phyloP scores from a whole-genome alignment of 768 basidiomycete genomes.

The Pholiota microspora region DNA sequence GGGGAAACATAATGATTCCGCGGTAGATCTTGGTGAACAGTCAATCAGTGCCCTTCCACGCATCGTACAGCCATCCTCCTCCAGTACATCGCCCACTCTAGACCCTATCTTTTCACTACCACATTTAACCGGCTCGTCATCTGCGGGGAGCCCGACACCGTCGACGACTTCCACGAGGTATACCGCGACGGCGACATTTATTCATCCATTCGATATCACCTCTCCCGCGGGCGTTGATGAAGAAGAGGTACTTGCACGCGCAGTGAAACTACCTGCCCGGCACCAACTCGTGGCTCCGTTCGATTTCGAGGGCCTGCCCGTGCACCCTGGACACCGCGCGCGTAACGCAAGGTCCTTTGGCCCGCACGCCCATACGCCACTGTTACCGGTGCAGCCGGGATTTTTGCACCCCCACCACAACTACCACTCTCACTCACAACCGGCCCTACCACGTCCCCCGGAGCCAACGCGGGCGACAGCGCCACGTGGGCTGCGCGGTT shows the following conservation, averaged over 20 bases:
- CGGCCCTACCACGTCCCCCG: not conserved
- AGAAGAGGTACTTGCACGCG: slow-evolving; percentile 22
- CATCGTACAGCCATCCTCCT: not conserved
- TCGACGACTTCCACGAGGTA: slow-evolving; percentile 18
- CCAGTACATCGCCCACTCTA: not conserved
- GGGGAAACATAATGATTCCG: not conserved
- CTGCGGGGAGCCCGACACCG: not conserved
- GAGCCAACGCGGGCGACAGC: not conserved
- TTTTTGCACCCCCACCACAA: not conserved
- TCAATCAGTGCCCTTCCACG: not conserved
- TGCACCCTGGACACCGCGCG: slow-evolving; percentile 12
- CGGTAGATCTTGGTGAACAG: not conserved
- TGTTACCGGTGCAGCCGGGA: not conserved
- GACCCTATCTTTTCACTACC: not conserved
- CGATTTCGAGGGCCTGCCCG: slow-evolving; percentile 52
- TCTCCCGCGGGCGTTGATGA: slow-evolving; percentile 19
- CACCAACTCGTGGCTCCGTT: slow-evolving; percentile 41
- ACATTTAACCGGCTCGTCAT: too few species aligned
- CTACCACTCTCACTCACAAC: not conserved
- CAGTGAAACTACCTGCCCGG: slow-evolving; percentile 28
- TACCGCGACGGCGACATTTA: slow-evolving; percentile 45
- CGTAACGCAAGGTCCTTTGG: not conserved
- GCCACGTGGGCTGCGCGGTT: slow-evolving; percentile 13
- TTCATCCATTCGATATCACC: slow-evolving; percentile 40
- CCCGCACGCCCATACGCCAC: not conserved